phyloP scores from a whole-genome alignment of 139 green algal genomes.

The Tetradesmus lagerheimii region DNA sequence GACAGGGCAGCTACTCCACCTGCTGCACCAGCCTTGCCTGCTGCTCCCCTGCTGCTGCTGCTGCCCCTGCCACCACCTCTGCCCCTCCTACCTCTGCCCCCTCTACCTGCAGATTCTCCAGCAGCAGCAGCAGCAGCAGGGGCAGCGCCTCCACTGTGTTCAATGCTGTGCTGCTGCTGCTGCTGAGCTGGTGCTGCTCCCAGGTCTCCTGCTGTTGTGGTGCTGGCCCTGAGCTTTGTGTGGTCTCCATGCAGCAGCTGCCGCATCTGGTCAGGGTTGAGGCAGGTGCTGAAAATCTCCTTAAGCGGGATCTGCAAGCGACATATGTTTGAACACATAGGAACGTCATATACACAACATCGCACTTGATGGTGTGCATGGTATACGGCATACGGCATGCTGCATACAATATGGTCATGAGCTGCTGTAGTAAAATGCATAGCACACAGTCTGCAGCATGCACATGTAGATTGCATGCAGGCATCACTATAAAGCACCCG shows the following conservation, averaged over 20 bases:
- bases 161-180: slow-evolving; percentile 13
- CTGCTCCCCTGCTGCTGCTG: not conserved
- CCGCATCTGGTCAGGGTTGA: not conserved
- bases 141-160: too few species aligned
- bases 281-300: not conserved
- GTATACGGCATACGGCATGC: too few species aligned
- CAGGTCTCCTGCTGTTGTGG: not conserved
- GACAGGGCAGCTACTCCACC: not conserved
- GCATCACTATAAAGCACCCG: too few species aligned
- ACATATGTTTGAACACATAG: not conserved
- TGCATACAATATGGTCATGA: too few species aligned
- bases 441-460: too few species aligned
- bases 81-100: not conserved
- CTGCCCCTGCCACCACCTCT: not conserved
- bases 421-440: too few species aligned
- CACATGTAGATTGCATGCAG: too few species aligned
- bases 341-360: too few species aligned
- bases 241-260: not conserved
- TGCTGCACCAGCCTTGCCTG: not conserved
- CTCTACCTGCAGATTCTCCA: not conserved
- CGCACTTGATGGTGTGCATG: too few species aligned
- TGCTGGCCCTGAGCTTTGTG: slow-evolving; percentile 8
- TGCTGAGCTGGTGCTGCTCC: not conserved
- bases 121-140: too few species aligned
- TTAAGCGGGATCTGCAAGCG: not conserved